Evolutionary conservation across 1,284 basidiomycete species (phyloP), one percentile per base, ranked within the genome.

Genomic region (Rhizoctonia solani): DNA sequence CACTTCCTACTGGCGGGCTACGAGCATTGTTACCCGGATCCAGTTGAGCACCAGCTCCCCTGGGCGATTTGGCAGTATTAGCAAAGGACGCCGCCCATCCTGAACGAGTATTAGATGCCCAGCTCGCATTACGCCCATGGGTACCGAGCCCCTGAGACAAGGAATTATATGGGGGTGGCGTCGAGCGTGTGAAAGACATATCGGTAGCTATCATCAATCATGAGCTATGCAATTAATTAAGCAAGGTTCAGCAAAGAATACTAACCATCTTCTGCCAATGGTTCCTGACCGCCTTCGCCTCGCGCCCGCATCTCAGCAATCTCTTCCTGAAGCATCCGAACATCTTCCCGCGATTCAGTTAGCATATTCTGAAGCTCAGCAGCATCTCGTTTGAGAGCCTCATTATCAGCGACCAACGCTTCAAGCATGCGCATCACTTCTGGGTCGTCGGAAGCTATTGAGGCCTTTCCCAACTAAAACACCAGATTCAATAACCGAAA

Each of bases 371-470:
- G 87, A 41, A 95, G 77, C 74, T 95, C 92, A 3, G 84, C 82
- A 67, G 91, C 91, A 73, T 93, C 91, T 32, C 85, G 85, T 76
- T 92, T 91, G 68, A 95, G 77, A 29, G 82, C 81, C 71, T 94
- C 90, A 73, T 94, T 95, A 73, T 92, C 89, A 30, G 87, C 85
- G 8, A 94, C 91, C 14, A 95, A 80, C 13, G 88, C 86, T 74
- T 93, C 90, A 6, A 95, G 79, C 4, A 93, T 85, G 67, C 83
- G 81, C 34, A 82, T 85, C 13, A 90, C 77, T 73, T 90, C 88
- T 16, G 81, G 76, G 67, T 86, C 81, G 42, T 85, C 84, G 8
- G 68, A 52, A 23, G 54, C 29, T 16, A 42, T 34, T 39, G 66
- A 49, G 13, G 27, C 30, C 16, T 53, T 34, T 14, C 56, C 68